These are phyloP conservation scores for Zygosaccharomyces pseudobailii DNA, from an alignment of 1,139 yeast genomes.

Conservation along the genomic window DNA sequence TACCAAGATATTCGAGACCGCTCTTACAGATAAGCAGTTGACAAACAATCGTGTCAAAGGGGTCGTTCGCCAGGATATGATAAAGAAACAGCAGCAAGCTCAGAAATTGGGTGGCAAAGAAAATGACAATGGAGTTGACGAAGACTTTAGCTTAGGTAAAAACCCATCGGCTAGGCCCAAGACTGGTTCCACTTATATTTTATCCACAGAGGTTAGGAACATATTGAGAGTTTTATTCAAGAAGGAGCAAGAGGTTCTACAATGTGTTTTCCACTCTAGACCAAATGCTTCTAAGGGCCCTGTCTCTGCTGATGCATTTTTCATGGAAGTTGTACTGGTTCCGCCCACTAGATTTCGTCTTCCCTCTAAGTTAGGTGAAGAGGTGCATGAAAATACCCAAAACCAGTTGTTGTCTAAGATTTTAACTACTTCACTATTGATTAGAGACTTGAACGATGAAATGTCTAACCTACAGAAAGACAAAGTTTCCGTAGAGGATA, in stretches of 20 bases:
- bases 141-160: slow-evolving; percentile 31
- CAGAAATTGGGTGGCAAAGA: slow-evolving; percentile 25
- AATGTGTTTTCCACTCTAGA: slow-evolving; percentile 69
- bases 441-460: slow-evolving; percentile 85
- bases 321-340: slow-evolving; percentile 79
- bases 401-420: slow-evolving; percentile 81
- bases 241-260: slow-evolving; percentile 60
- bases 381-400: slow-evolving; percentile 89
- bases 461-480: slow-evolving; percentile 59
- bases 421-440: slow-evolving; percentile 71
- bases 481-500: slow-evolving; percentile 58
- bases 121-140: slow-evolving; percentile 27
- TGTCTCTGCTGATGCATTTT: slow-evolving; percentile 82
- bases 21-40: slow-evolving; percentile 74
- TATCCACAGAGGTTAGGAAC: slow-evolving; percentile 82
- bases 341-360: slow-evolving; percentile 96
- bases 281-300: slow-evolving; percentile 49
- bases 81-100: slow-evolving; percentile 39
- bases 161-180: slow-evolving; percentile 48
- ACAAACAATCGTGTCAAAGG: slow-evolving; percentile 82
- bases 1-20: slow-evolving; percentile 84
- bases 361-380: slow-evolving; percentile 96
- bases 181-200: slow-evolving; percentile 75
- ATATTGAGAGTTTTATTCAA: slow-evolving; percentile 69
- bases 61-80: slow-evolving; percentile 64